Percentiles rank a stretch among this genome's conserved stretches.
Conservation (phyloP, 768 basidiomycete species). For the Tulasnella sp. region DNA sequence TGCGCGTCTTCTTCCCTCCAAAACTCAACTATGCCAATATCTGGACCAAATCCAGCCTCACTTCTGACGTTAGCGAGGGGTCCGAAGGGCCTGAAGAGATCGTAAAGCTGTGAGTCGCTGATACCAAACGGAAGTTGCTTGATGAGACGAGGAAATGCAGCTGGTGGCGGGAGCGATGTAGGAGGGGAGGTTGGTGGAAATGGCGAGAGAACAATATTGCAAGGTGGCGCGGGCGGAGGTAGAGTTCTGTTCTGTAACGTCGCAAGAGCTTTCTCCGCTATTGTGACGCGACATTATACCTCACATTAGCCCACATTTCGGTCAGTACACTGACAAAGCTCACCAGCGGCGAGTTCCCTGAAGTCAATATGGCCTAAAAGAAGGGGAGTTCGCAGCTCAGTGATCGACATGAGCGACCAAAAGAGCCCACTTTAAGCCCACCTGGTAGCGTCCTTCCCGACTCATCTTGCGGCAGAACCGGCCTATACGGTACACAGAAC, state of each 20-base stretch:
- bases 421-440: background rate
- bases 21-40: constrained; percentile 72
- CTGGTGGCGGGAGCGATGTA: constrained; percentile 62
- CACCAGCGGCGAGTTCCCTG: constrained; percentile 71
- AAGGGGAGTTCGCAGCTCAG: constrained; percentile 5
- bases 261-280: constrained; percentile 83
- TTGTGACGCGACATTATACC: constrained; percentile 5
- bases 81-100: constrained; percentile 75
- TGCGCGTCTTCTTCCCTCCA: constrained; percentile 82
- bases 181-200: constrained; percentile 74
- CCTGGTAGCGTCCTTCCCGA: constrained; percentile 31
- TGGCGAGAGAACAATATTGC: constrained; percentile 62
- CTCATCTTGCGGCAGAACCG: constrained; percentile 57
- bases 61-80: constrained; percentile 67
- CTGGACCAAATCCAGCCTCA: constrained; percentile 64
- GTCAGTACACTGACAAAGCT: constrained; percentile 19
- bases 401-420: background rate
- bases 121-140: constrained; percentile 68
- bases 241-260: constrained; percentile 69
- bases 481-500: constrained; percentile 71
- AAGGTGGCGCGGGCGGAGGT: constrained; percentile 47
- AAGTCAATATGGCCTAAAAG: constrained; percentile 69
- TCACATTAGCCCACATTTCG: background rate
- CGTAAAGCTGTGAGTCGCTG: constrained; percentile 66
- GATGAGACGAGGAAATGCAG: constrained; percentile 67